Percentiles rank a stretch among this genome's conserved stretches.
phyloP scores from a whole-genome alignment of 805 yeast species.

The Lipomyces chichibuensis region DNA sequence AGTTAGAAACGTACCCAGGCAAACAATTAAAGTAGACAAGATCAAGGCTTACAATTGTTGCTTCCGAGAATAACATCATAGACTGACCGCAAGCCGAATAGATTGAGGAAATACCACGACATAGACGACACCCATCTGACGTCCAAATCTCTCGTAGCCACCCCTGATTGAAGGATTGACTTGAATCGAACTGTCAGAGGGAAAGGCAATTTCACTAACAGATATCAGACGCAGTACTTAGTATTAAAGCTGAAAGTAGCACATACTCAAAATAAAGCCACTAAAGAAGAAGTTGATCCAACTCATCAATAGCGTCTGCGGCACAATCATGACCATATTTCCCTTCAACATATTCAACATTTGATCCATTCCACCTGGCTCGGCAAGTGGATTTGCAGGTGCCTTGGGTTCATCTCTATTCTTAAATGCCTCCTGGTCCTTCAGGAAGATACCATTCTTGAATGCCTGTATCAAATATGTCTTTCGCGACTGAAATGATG shows the following conservation, averaged over 20 bases:
- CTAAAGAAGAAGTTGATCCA: constrained; percentile 95
- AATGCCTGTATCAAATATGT: constrained; percentile 53
- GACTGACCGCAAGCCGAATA: constrained; percentile 80
- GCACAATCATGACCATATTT: constrained; percentile 79
- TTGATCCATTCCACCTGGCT: constrained; percentile 70
- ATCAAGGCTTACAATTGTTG: constrained; percentile 31
- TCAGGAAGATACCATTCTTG: constrained; percentile 58
- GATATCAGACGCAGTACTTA: not conserved
- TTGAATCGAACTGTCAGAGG: constrained; percentile 88
- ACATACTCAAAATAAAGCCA: constrained; percentile 56
- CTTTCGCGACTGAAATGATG: constrained; percentile 60
- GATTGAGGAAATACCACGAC: constrained; percentile 92
- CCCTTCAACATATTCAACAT: constrained; percentile 77
- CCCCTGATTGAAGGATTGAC: constrained; percentile 87
- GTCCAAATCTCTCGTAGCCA: constrained; percentile 79
- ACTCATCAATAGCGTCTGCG: constrained; percentile 92
- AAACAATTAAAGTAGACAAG: not conserved
- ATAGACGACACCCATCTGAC: constrained; percentile 91
- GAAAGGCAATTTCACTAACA: constrained; percentile 80
- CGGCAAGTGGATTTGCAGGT: constrained; percentile 63
- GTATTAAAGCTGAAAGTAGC: constrained; percentile 34
- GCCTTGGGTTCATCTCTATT: constrained; percentile 32
- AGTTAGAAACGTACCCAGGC: constrained; percentile 6
- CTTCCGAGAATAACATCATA: constrained; percentile 69
- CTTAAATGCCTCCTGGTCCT: constrained; percentile 49